Evolutionary conservation across 345 rosid species (phyloP).

Genomic region (Cardamine chenopodiifolia): DNA sequence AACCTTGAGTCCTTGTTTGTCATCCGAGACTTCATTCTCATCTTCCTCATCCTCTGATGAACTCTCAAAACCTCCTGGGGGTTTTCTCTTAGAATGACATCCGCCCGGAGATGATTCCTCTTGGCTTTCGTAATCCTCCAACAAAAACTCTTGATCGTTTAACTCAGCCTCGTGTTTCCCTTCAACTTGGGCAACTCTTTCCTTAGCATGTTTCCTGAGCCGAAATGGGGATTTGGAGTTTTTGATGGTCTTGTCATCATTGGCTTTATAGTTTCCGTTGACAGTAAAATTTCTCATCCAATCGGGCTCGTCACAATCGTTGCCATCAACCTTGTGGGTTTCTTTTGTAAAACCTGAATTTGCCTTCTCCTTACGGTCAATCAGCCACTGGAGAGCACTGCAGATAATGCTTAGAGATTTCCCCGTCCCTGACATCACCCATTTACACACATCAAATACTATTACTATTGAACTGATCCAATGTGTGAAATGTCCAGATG

Average conservation of each 20-base stretch:
- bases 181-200: slow-evolving; percentile 35
- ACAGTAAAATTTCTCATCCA: slow-evolving; percentile 73
- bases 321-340: slow-evolving; percentile 18
- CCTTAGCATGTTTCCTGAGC: slow-evolving; percentile 36
- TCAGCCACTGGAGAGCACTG: slow-evolving; percentile 80
- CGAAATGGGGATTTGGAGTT: slow-evolving; percentile 41
- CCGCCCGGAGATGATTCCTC: slow-evolving; percentile 52
- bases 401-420: slow-evolving; percentile 90
- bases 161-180: slow-evolving; percentile 42
- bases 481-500: background rate
- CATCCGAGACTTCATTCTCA: slow-evolving; percentile 43
- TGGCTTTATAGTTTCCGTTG: slow-evolving; percentile 1
- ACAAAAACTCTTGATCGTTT: slow-evolving; percentile 63
- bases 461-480: background rate
- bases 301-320: slow-evolving; percentile 67
- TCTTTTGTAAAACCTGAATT: slow-evolving; percentile 35
- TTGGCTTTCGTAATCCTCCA: slow-evolving; percentile 87
- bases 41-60: slow-evolving; percentile 80
- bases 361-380: slow-evolving; percentile 56
- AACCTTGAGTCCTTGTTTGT: slow-evolving; percentile 54
- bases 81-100: slow-evolving; percentile 59
- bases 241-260: slow-evolving; percentile 41
- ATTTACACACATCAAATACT: background rate
- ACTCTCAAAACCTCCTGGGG: slow-evolving; percentile 38
- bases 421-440: slow-evolving; percentile 71